Percentiles rank a stretch among this genome's conserved stretches.
These are phyloP conservation scores for Candida maris DNA, from an alignment of 805 yeast species.

Conservation along the genomic window DNA sequence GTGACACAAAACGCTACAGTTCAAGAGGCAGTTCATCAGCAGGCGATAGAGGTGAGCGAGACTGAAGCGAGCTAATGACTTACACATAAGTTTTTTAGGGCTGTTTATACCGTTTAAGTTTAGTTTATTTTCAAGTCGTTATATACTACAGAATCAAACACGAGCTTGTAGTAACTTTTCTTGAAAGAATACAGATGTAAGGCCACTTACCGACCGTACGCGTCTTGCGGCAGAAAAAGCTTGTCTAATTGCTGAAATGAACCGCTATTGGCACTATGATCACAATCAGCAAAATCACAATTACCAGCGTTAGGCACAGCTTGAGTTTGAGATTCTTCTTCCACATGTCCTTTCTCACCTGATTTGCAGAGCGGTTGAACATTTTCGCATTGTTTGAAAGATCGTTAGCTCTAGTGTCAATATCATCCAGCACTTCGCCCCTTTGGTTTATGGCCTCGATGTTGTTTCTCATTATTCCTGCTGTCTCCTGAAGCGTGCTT, in stretches of 20 bases:
- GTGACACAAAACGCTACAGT: constrained; percentile 79
- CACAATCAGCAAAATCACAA: constrained; percentile 78
- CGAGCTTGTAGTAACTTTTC: too few relatives aligned
- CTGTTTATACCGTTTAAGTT: too few relatives aligned
- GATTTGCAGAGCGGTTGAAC: constrained; percentile 93
- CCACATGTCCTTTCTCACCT: constrained; percentile 99
- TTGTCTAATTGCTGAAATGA: constrained; percentile 53
- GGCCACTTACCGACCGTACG: too few relatives aligned
- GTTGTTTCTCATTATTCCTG: constrained; percentile 96
- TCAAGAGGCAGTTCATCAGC: constrained; percentile 42
- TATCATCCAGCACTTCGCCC: constrained; percentile 88
- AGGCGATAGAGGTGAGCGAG: constrained; percentile 1
- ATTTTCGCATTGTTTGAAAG: constrained; percentile 91
- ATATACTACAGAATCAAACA: too few relatives aligned
- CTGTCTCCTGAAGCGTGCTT: constrained; percentile 61
- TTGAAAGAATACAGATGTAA: too few relatives aligned
- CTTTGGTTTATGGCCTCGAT: constrained; percentile 92
- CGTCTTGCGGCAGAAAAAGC: too few relatives aligned
- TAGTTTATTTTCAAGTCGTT: too few relatives aligned
- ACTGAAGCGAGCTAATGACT: too few relatives aligned
- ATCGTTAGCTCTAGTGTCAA: constrained; percentile 90
- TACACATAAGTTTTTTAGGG: too few relatives aligned
- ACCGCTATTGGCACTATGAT: constrained; percentile 91
- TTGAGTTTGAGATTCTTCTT: constrained; percentile 97
- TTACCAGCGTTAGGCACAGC: constrained; percentile 76